Base-by-base conservation (phyloP, 805 yeast genomes). In the Ogataea populi-albae region DNA sequence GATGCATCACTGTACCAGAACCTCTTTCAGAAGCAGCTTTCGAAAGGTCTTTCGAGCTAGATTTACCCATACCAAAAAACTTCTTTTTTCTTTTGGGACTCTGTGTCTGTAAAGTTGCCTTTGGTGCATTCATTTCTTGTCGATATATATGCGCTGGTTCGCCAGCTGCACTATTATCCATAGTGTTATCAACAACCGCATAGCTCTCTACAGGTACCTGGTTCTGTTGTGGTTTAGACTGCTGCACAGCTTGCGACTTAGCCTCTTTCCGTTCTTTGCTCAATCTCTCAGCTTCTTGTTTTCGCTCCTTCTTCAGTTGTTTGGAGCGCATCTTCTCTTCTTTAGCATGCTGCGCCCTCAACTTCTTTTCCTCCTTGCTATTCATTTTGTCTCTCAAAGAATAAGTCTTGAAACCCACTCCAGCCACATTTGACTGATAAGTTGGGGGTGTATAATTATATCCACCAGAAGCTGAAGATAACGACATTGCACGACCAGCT, bases 371-470 rank as follows among this genome's bases (percentile, higher is more conserved):
- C 32, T 43, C 49, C 23, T 47, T 38, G 7, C 29, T 18, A 26
- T 46, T 41, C 7, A 44, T 32, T 19, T 38, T 27, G 18, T 47
- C 57, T 30, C 64, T 47, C 26, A 61, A 26, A 5, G 62, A 57
- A 31, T 61, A 57, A 5, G 54, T 43, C 11, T 40, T 45, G 32
- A 62, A 60, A 8, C 61, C 62, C 4, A 47, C 23, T 14, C 59
- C 61, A 3, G 40, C 35, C 7, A 59, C 59, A 40, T 59, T 57
- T 0, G 61, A 55, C 15, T 49, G 46, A 26, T 56, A 56, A 9
- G 35, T 9, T 15, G 21, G 6, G 18, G 28, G 16, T 8, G 27
- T 17, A 20, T 24, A 12, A 16, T 18, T 22, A 6, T 12, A 3
- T 19, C 25, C n/a, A 12, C 26, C 29, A 3, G 21, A 17, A 6